Evolutionary conservation across 768 basidiomycete genomes (phyloP), one percentile per base, ranked within the genome.

Genomic region (Mycena belliarum): DNA sequence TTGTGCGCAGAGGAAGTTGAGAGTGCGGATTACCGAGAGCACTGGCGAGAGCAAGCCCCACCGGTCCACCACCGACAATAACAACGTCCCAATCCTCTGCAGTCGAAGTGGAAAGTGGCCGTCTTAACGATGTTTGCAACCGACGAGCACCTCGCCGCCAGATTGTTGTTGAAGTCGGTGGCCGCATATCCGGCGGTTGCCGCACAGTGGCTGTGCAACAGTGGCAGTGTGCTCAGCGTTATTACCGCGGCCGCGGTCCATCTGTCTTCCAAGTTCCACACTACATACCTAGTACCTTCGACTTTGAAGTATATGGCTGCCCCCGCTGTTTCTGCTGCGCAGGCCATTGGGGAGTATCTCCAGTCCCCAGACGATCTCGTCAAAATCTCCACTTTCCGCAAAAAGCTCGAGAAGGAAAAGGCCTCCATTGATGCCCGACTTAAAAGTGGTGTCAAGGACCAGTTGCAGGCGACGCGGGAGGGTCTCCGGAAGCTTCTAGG

Each of bases 341-440:
- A 93, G 70, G 87, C 90, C 32, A 83, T 93, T 47, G 89, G 91
- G 57, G 94, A 96, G 75, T 89, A 93, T 68, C 81, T 97, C 10
- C 93, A 95, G 66, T 91, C 91, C 21, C 95, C 95, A 1, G 94
- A 96, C 66, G 95, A 97, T 74, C 88, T 98, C 53, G 76, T 85
- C 63, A 97, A 97, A 73, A 84, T 98, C 32, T 81, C 84, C 1
- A 84, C 93, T 0, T 93, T 93, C 68, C 84, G 93, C 61, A 96
- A 95, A 78, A 95, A 95, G 68, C 82, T 98, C 42, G 89, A 95
- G 73, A 98, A 98, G 73, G 96, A 98, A 73, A 96, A 97, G 73
- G 87, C 93, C 0, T 92, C 93, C 10, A 91, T 98, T 59, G 93
- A 97, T 68, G 87, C 89, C 4, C 83, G 94, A 66, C 84, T 98